A percentile compares a stretch with the other conserved stretches of the same genome.
phyloP scores from a whole-genome alignment of 2,329 filamentous ascomycete species.

The Ophiostoma perfectum region DNA sequence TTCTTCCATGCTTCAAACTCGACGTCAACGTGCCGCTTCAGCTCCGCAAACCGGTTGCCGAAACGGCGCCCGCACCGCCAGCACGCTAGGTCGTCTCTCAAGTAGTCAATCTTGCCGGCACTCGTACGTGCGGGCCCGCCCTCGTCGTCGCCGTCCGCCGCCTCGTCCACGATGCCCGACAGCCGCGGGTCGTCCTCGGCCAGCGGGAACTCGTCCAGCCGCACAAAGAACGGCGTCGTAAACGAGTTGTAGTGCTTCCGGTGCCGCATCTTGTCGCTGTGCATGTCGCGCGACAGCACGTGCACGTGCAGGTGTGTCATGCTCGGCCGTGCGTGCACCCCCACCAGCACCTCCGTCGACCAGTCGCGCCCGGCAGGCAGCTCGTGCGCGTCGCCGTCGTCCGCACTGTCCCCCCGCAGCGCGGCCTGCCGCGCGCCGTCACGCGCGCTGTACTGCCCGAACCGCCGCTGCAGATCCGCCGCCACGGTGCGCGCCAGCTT shows the following conservation, averaged over 20 bases:
- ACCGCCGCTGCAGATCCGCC: slow-evolving; percentile 65
- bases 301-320: slow-evolving; percentile 94
- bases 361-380: slow-evolving; percentile 74
- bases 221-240: slow-evolving; percentile 75
- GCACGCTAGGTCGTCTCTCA: slow-evolving; percentile 42
- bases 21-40: slow-evolving; percentile 65
- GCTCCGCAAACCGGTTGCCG: slow-evolving; percentile 62
- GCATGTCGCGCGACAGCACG: slow-evolving; percentile 74
- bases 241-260: slow-evolving; percentile 92
- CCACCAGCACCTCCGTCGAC: slow-evolving; percentile 65
- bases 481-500: slow-evolving; percentile 63
- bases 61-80: slow-evolving; percentile 79
- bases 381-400: slow-evolving; percentile 51
- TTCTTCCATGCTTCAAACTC: slow-evolving; percentile 52
- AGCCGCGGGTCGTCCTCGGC: slow-evolving; percentile 58
- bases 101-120: background rate
- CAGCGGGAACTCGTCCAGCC: slow-evolving; percentile 74
- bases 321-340: slow-evolving; percentile 80
- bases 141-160: no score
- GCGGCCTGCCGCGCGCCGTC: slow-evolving; percentile 64
- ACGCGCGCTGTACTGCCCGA: slow-evolving; percentile 56
- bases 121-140: no score
- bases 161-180: slow-evolving; percentile 29
- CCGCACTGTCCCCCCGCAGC: slow-evolving; percentile 54
- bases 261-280: slow-evolving; percentile 65